Conservation (phyloP, 495 filamentous ascomycete species). For the Copromyces sp. region DNA sequence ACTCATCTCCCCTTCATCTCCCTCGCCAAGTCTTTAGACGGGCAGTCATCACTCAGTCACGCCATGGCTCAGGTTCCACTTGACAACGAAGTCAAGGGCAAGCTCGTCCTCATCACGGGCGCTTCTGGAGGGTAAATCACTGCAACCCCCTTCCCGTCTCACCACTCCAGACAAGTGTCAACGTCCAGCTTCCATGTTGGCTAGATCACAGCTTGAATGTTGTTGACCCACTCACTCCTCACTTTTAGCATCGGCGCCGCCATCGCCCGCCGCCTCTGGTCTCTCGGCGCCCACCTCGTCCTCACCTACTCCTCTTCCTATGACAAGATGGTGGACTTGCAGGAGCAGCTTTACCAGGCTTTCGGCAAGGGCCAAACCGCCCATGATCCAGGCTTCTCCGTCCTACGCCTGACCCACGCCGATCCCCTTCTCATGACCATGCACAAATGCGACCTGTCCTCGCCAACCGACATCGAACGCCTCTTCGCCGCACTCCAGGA, state of each 20-base stretch:
- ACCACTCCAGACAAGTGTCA: not conserved
- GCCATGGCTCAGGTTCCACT: conserved; percentile 18
- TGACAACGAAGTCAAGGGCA: conserved; percentile 46
- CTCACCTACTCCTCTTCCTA: conserved; percentile 50
- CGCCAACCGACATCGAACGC: conserved; percentile 37
- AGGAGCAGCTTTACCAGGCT: conserved; percentile 22
- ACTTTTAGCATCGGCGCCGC: conserved; percentile 48
- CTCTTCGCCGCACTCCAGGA: conserved; percentile 44
- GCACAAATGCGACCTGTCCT: conserved; percentile 48
- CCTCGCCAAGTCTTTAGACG: not conserved
- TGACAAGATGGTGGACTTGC: conserved; percentile 35
- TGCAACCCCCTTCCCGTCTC: too few relatives aligned
- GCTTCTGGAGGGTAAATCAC: conserved; percentile 51
- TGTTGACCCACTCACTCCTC: not conserved
- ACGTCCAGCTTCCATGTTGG: too few relatives aligned
- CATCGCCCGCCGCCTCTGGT: conserved; percentile 45
- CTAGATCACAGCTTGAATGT: too few relatives aligned
- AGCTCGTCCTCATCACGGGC: conserved; percentile 54
- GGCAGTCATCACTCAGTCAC: not conserved
- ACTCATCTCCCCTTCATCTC: not conserved
- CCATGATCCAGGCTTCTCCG: conserved; percentile 10
- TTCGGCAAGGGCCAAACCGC: conserved; percentile 9
- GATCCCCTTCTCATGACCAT: conserved; percentile 36
- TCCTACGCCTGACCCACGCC: too few relatives aligned
- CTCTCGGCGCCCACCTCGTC: conserved; percentile 45